Conservation (phyloP, 1,284 basidiomycete species). For the Rhodotorula sp. region DNA sequence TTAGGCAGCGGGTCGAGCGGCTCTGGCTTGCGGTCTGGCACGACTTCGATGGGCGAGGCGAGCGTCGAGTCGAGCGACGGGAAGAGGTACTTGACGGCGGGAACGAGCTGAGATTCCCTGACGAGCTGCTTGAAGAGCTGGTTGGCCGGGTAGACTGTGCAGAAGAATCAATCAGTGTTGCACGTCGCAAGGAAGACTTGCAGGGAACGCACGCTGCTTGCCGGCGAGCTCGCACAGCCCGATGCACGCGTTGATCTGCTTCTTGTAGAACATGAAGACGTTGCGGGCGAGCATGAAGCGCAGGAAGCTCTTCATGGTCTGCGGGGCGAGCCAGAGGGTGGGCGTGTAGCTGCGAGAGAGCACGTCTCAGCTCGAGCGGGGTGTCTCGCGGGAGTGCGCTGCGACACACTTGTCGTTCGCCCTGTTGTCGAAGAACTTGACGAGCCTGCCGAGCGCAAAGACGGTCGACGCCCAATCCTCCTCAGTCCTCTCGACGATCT, state of each 20-base stretch:
- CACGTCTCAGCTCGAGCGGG: background rate
- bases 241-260: conserved; percentile 3
- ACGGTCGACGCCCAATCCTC: conserved; percentile 4
- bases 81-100: background rate
- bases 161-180: too few relatives aligned
- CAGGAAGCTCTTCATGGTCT: conserved; percentile 11
- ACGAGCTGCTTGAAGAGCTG: conserved; percentile 1
- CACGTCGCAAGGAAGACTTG: too few relatives aligned
- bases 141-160: background rate
- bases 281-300: conserved; percentile 19
- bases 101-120: background rate
- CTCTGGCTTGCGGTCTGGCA: background rate
- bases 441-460: background rate
- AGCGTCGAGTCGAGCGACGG: background rate
- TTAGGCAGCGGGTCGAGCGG: background rate
- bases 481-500: conserved; percentile 5
- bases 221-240: conserved; percentile 1
- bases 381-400: background rate
- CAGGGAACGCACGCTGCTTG: conserved; percentile 8
- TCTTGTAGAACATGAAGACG: conserved; percentile 4
- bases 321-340: conserved; percentile 13
- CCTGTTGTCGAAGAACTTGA: conserved; percentile 17
- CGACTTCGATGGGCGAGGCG: conserved; percentile 3
- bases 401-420: conserved; percentile 3
- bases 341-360: conserved; percentile 6